These are phyloP conservation scores for Aspergillus sp. DNA, from an alignment of 2,329 filamentous ascomycete species.

Conservation along the genomic window DNA sequence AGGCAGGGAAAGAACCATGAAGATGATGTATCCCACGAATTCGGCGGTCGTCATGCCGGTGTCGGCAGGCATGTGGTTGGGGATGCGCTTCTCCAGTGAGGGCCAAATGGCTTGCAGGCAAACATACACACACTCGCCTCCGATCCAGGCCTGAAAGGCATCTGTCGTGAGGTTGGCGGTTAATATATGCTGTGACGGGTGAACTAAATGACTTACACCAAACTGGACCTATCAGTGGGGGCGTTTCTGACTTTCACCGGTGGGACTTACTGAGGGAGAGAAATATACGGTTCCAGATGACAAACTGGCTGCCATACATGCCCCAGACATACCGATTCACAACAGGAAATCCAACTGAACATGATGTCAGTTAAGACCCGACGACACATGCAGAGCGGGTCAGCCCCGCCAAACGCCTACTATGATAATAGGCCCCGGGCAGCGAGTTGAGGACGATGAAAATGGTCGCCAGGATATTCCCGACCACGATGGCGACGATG, in stretches of 20 bases:
- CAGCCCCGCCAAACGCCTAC: slow-evolving; percentile 9
- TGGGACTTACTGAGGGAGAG: slow-evolving; percentile 35
- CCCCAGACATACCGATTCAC: slow-evolving; percentile 37
- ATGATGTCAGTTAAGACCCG: not conserved
- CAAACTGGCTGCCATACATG: slow-evolving; percentile 30
- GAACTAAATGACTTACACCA: not conserved
- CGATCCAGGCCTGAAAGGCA: slow-evolving; percentile 47
- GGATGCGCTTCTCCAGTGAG: slow-evolving; percentile 46
- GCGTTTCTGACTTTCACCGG: not conserved
- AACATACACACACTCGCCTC: slow-evolving; percentile 51
- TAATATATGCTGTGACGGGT: not conserved
- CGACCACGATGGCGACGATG: slow-evolving; percentile 29
- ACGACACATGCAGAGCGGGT: too few relatives aligned
- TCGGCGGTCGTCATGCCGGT: slow-evolving; percentile 50
- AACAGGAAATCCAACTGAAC: slow-evolving; percentile 36
- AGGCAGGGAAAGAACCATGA: slow-evolving; percentile 48
- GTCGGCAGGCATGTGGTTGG: slow-evolving; percentile 44
- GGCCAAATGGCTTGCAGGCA: slow-evolving; percentile 52
- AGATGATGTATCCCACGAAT: slow-evolving; percentile 50
- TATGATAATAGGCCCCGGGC: slow-evolving; percentile 47
- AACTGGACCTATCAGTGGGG: not conserved
- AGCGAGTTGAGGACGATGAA: slow-evolving; percentile 49
- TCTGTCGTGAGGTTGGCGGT: not conserved
- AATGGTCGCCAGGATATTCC: slow-evolving; percentile 41
- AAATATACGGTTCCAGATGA: slow-evolving; percentile 29